Conservation (phyloP, 805 yeast species). For the Metschnikowia aberdeeniae region DNA sequence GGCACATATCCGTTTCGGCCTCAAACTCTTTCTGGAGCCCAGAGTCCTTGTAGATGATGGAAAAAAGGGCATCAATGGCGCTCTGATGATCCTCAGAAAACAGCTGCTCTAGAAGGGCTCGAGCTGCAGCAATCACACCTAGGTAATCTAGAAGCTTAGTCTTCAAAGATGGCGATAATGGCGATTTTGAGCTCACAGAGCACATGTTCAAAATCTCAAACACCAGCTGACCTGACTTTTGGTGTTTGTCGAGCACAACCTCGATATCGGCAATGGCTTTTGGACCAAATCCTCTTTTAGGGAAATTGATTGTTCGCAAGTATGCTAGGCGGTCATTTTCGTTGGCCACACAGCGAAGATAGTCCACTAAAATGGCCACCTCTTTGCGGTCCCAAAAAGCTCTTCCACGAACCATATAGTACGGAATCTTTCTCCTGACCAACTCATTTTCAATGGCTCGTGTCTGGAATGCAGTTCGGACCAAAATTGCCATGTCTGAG, state of each 20-base stretch:
- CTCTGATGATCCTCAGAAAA: background rate
- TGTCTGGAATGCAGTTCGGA: constrained; percentile 61
- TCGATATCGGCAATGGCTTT: constrained; percentile 36
- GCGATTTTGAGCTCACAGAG: constrained; percentile 4
- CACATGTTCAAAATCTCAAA: constrained; percentile 8
- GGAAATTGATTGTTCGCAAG: constrained; percentile 52
- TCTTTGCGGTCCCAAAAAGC: constrained; percentile 81
- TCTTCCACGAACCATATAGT: constrained; percentile 63
- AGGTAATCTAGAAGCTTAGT: constrained; percentile 24
- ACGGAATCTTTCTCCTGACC: constrained; percentile 53
- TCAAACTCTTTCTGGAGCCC: constrained; percentile 27
- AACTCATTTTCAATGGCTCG: constrained; percentile 63
- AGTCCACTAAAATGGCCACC: constrained; percentile 57
- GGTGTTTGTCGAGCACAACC: constrained; percentile 20
- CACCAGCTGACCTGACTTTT: constrained; percentile 4
- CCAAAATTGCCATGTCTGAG: constrained; percentile 69
- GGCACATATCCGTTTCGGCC: constrained; percentile 25
- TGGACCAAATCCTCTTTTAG: constrained; percentile 66
- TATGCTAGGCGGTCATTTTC: constrained; percentile 59
- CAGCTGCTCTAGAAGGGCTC: constrained; percentile 7
- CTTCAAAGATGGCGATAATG: constrained; percentile 13
- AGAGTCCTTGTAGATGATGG: constrained; percentile 22
- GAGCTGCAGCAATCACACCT: constrained; percentile 21
- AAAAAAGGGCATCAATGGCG: constrained; percentile 18
- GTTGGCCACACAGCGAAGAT: constrained; percentile 57